These are phyloP conservation scores for Vachellia collinsii DNA, from an alignment of 306 rosid species.

Conservation along the genomic window DNA sequence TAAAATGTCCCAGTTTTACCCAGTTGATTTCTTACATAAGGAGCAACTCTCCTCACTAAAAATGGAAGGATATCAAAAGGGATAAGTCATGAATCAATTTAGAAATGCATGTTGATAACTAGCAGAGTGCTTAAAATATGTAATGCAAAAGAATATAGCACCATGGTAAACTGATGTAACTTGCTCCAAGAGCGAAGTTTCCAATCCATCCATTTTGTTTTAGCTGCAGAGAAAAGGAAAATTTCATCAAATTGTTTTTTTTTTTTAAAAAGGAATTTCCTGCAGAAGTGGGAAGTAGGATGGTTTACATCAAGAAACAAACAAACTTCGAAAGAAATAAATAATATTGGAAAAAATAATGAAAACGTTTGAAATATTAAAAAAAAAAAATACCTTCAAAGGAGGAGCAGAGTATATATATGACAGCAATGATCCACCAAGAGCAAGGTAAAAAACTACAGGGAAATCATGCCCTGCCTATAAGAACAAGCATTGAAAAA, in stretches of 20 bases:
- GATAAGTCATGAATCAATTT: slow-evolving; percentile 7
- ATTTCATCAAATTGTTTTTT: slow-evolving; percentile 34
- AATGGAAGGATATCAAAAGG: background rate
- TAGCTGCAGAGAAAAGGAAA: slow-evolving; percentile 62
- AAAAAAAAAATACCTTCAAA: slow-evolving; percentile 57
- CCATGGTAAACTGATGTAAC: slow-evolving; percentile 99
- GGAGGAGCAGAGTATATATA: slow-evolving; percentile 99
- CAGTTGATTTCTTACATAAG: background rate
- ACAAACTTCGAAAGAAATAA: background rate
- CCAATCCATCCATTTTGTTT: slow-evolving; percentile 99
- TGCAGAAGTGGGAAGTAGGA: background rate
- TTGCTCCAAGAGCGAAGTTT: slow-evolving; percentile 97
- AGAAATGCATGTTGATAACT: slow-evolving; percentile 7
- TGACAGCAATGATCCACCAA: slow-evolving; percentile 89
- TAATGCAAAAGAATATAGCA: slow-evolving; percentile 45
- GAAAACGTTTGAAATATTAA: background rate
- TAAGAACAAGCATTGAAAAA: slow-evolving; percentile 42
- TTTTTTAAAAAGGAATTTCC: background rate
- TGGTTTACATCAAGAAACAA: background rate
- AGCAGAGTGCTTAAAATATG: slow-evolving; percentile 1
- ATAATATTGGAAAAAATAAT: background rate
- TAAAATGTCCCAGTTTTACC: background rate
- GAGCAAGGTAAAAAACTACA: slow-evolving; percentile 76
- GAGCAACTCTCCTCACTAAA: background rate
- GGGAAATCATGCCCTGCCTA: slow-evolving; percentile 94